phyloP scores from a whole-genome alignment of 2,329 filamentous ascomycete species.

The Ascochyta pisi region DNA sequence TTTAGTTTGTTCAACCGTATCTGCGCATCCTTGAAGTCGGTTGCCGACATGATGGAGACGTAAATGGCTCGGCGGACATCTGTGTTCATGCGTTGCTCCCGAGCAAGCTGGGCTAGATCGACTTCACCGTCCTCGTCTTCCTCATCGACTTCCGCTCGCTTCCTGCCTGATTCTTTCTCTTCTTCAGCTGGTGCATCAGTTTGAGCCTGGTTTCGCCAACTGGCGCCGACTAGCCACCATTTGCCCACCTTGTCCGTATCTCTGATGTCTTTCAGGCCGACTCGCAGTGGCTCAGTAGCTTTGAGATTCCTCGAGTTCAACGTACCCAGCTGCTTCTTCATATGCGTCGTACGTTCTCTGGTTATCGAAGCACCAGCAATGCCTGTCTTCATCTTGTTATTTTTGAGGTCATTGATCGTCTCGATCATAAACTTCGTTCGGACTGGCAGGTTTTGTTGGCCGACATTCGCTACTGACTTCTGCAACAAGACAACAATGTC shows the following conservation, averaged over 20 bases:
- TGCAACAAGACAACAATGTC: conserved; percentile 85
- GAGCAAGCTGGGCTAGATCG: conserved; percentile 76
- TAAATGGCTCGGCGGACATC: conserved; percentile 91
- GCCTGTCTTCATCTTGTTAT: conserved; percentile 84
- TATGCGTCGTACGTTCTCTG: conserved; percentile 82
- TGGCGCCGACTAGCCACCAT: conserved; percentile 99
- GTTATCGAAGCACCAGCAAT: conserved; percentile 73
- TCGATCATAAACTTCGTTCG: conserved; percentile 98
- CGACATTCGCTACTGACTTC: conserved; percentile 70
- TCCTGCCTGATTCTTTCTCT: conserved; percentile 36
- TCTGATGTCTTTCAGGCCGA: conserved; percentile 81
- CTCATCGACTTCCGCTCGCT: conserved; percentile 14
- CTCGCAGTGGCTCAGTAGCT: conserved; percentile 79
- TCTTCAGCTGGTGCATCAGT: conserved; percentile 48
- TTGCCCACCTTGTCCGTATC: conserved; percentile 87
- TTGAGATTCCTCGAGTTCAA: conserved; percentile 74
- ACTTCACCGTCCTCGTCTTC: conserved; percentile 51
- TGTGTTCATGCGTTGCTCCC: conserved; percentile 84
- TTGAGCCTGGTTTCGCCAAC: conserved; percentile 66
- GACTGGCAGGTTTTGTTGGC: conserved; percentile 76
- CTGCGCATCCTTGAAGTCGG: conserved; percentile 84
- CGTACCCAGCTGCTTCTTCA: conserved; percentile 86
- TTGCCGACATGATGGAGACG: conserved; percentile 83
- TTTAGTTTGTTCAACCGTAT: conserved; percentile 79
- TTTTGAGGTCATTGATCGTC: conserved; percentile 91